Evolutionary conservation across 257 asterid species (phyloP).

Genomic region (Solanum virginianum): DNA sequence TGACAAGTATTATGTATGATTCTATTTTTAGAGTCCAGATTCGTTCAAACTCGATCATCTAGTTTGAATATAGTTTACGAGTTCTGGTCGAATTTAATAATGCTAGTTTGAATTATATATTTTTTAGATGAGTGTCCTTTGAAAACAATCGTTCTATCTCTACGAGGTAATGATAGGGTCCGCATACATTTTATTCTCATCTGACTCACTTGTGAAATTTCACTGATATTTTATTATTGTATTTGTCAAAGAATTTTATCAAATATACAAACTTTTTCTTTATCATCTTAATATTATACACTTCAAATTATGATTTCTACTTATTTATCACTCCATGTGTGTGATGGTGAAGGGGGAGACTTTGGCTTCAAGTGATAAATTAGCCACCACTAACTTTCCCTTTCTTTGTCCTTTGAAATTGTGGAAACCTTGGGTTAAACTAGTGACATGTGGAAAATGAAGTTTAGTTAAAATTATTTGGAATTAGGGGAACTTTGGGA

Average conservation of each 20-base stretch:
- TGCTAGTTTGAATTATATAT: too few species aligned
- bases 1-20: not conserved
- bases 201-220: too few species aligned
- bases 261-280: too few species aligned
- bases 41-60: not conserved
- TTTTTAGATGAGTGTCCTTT: too few species aligned
- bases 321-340: not conserved
- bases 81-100: not conserved
- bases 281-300: too few species aligned
- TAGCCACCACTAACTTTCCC: not conserved
- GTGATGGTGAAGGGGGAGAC: not conserved
- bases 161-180: too few species aligned
- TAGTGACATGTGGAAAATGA: not conserved
- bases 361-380: not conserved
- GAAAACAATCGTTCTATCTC: too few species aligned
- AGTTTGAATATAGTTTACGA: not conserved
- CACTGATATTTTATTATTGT: too few species aligned
- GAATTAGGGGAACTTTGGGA: not conserved
- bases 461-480: not conserved
- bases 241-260: too few species aligned
- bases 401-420: not conserved
- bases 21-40: not conserved
- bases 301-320: too few species aligned
- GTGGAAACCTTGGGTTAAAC: not conserved
- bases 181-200: too few species aligned